phyloP scores from a whole-genome alignment of 2,329 filamentous ascomycete genomes.

The Aphanoascus verrucosus region DNA sequence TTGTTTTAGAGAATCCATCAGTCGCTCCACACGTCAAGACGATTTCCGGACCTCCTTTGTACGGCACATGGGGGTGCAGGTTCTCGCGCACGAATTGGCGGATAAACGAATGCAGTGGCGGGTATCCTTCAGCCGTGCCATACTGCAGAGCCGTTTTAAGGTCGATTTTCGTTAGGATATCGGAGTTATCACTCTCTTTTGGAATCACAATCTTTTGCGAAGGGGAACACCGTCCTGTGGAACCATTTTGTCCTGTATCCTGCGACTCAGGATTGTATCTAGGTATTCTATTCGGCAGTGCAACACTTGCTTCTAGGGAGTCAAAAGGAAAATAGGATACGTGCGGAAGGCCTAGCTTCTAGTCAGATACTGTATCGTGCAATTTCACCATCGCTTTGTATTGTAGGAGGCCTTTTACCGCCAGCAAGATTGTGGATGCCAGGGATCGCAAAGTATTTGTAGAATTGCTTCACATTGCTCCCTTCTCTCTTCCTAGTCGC shows the following conservation, averaged over 20 bases:
- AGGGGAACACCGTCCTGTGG: constrained; percentile 28
- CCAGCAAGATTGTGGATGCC: constrained; percentile 53
- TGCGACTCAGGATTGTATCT: constrained; percentile 45
- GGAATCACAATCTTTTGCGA: constrained; percentile 57
- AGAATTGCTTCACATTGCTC: constrained; percentile 67
- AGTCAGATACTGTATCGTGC: neutral
- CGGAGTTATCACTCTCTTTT: constrained; percentile 49
- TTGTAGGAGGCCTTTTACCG: constrained; percentile 40
- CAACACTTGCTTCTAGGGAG: constrained; percentile 72
- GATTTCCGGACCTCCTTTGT: constrained; percentile 63
- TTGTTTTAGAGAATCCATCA: constrained; percentile 69
- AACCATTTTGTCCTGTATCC: constrained; percentile 37
- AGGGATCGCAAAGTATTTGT: constrained; percentile 66
- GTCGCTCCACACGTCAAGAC: constrained; percentile 72
- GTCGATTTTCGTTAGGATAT: constrained; percentile 63
- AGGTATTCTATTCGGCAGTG: constrained; percentile 60
- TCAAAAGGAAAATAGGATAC: constrained; percentile 79
- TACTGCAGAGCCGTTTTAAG: constrained; percentile 76
- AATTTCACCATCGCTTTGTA: neutral
- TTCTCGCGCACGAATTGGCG: constrained; percentile 65
- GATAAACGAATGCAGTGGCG: constrained; percentile 65
- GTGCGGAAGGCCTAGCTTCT: constrained; percentile 61
- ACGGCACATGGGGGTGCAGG: constrained; percentile 72
- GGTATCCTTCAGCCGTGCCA: constrained; percentile 70
- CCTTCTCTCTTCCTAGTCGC: constrained; percentile 53